Evolutionary conservation across 2,329 filamentous ascomycete genomes (phyloP), one percentile per base, ranked within the genome.

Genomic region (Ophiostoma pallidulum): DNA sequence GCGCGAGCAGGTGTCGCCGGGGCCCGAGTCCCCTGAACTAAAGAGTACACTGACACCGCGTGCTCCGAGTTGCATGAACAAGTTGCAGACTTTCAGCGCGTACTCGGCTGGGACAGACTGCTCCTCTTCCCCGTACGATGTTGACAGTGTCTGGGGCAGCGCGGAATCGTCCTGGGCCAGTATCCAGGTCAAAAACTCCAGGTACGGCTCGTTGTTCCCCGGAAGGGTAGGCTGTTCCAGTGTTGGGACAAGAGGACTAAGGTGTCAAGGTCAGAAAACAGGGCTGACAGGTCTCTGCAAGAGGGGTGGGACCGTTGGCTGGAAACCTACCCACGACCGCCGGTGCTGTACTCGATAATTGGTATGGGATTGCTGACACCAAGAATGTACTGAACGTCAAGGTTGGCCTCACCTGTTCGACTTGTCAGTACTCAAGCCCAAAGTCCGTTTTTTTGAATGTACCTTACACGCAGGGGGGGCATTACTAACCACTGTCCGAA

Each of bases 141-240:
- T 79, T 45, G 71, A 75, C 57, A 86, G 73, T 14, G 80, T 74
- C 40, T 78, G 72, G 0, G 82, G 81, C 2, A 86, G 66, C 7
- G 66, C 59, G 0, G 62, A 56, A 45, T 73, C 71, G 2, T 64
- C 62, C 1, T 82, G 69, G 2, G 62, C 65, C 3, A 80, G 63
- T 55, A 84, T 60, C 60, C 77, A 76, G 48, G 75, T 69, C 8
- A 84, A 66, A 67, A 76, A 84, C 13, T 70, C 70, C 1, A 84
- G 66, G 61, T 84, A 86, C 0, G 81, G 81, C 64, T 87, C 83
- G 60, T 86, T 86, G 54, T 77, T 81, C 0, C 79, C 19, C 29
- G 58, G 19, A 2, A 58, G 61, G 2, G 55, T 60, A 2, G 82
- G 68, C 38, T 77, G 62, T 19, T 70, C 63, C 13, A 71, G 66